phyloP scores from a whole-genome alignment of 805 yeast species.

The Candida glaebosa region DNA sequence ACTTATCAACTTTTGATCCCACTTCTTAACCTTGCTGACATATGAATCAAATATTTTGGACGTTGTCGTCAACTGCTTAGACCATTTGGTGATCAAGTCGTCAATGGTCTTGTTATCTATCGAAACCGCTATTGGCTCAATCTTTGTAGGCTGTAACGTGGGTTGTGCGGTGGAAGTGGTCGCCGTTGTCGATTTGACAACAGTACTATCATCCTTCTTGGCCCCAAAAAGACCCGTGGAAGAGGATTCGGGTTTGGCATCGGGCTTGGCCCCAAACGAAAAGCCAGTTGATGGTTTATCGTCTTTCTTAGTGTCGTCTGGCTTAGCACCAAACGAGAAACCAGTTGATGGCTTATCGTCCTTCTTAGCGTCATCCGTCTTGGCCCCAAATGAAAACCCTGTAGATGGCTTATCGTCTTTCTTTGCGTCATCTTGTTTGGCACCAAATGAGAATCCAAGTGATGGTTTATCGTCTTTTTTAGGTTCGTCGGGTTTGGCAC shows the following conservation, averaged over 20 bases:
- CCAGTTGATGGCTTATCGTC: constrained; percentile 15
- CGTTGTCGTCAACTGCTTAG: constrained; percentile 73
- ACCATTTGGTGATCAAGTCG: constrained; percentile 91
- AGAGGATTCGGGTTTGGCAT: constrained; percentile 9
- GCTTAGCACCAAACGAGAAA: constrained; percentile 16
- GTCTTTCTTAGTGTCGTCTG: constrained; percentile 18
- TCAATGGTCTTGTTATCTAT: constrained; percentile 89
- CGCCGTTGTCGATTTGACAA: constrained; percentile 12
- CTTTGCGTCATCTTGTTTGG: constrained; percentile 14
- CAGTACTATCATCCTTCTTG: constrained; percentile 17
- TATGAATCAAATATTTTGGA: constrained; percentile 72
- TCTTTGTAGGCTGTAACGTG: constrained; percentile 47
- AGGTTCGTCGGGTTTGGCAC: constrained; percentile 11
- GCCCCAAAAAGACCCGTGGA: constrained; percentile 21
- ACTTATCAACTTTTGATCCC: constrained; percentile 82
- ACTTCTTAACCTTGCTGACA: constrained; percentile 68
- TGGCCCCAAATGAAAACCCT: constrained; percentile 16
- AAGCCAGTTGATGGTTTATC: constrained; percentile 17
- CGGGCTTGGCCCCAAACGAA: constrained; percentile 10
- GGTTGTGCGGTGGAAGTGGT: constrained; percentile 15
- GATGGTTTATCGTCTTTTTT: constrained; percentile 11
- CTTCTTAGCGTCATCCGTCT: constrained; percentile 13
- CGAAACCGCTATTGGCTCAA: constrained; percentile 67
- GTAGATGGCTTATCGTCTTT: constrained; percentile 18
- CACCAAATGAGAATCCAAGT: constrained; percentile 18